Conservation (phyloP, 306 rosid genomes). For the Sicyos baderoa region DNA sequence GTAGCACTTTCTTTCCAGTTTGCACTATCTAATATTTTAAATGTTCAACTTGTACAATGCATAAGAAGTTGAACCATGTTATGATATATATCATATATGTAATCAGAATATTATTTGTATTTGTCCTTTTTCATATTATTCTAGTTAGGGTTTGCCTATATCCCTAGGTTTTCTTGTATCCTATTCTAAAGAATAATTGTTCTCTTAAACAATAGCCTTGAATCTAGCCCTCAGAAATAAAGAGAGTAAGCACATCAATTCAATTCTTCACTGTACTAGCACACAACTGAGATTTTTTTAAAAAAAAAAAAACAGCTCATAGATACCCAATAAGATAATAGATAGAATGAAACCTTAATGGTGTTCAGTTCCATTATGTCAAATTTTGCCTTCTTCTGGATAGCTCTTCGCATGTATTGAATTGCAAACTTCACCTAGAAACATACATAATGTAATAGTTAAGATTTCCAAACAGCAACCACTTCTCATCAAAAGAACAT, state of each 20-base stretch:
- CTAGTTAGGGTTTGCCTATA: too few species aligned
- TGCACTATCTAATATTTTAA: neutral
- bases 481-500: conserved; percentile 3
- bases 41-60: neutral
- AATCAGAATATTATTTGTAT: too few species aligned
- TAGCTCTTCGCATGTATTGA: conserved; percentile 74
- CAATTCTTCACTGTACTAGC: conserved; percentile 3
- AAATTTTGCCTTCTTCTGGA: conserved; percentile 94
- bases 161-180: too few species aligned
- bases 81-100: too few species aligned
- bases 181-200: too few species aligned
- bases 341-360: conserved; percentile 45
- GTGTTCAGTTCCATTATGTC: conserved; percentile 80
- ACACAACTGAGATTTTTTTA: neutral
- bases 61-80: too few species aligned
- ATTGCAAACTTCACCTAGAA: conserved; percentile 85
- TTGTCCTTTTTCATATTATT: too few species aligned
- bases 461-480: neutral
- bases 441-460: conserved; percentile 7
- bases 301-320: neutral
- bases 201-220: neutral
- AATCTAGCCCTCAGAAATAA: neutral
- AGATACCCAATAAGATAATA: neutral
- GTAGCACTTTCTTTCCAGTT: neutral
- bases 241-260: neutral